Evolutionary conservation across 768 basidiomycete genomes (phyloP).

Genomic region (Zangia roseola): DNA sequence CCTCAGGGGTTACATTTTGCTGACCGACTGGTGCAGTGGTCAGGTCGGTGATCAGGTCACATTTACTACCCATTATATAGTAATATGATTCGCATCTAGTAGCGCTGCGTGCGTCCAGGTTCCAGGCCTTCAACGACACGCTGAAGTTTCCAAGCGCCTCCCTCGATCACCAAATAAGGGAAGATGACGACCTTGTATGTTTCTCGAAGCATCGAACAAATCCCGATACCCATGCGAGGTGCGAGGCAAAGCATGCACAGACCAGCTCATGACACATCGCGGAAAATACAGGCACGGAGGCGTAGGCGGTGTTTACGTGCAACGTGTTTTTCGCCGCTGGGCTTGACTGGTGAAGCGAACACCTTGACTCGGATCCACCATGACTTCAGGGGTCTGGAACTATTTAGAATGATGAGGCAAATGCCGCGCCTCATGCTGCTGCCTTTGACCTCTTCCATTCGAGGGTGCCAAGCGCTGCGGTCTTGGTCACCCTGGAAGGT

Average conservation of each 20-base stretch:
- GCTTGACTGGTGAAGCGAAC: not conserved
- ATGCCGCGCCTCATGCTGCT: conserved; percentile 2
- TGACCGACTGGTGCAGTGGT: not conserved
- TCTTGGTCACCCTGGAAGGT: no score
- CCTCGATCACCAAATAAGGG: not conserved
- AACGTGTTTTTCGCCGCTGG: not conserved
- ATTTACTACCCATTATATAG: not conserved
- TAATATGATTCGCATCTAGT: not conserved
- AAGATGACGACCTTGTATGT: not conserved
- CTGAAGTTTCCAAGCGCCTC: not conserved
- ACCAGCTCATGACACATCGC: not conserved
- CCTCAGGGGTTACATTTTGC: not conserved
- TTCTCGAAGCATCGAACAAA: not conserved
- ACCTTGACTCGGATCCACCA: not conserved
- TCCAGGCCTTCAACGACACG: not conserved
- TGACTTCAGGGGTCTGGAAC: not conserved
- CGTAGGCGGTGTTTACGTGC: not conserved
- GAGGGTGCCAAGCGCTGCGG: not conserved
- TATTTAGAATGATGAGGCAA: not conserved
- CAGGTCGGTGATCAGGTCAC: not conserved
- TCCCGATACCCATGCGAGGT: not conserved
- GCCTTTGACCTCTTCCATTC: not conserved
- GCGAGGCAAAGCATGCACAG: not conserved
- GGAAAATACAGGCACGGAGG: not conserved
- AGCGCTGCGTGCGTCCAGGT: not conserved